Conservation (phyloP, 129 eudicot genomes). For the Chrysanthemum makinoi region DNA sequence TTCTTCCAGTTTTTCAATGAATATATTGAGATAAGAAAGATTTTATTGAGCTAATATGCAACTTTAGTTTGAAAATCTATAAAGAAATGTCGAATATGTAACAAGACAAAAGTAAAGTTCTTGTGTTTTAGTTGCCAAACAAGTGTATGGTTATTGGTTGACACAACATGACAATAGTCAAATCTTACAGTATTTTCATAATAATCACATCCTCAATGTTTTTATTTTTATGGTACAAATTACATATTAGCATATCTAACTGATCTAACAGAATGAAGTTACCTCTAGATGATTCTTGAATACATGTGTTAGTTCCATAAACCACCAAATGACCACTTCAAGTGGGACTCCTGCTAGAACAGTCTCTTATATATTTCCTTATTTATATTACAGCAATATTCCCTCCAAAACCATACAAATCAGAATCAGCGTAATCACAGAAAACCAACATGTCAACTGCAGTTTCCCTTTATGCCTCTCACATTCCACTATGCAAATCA, state of each 20-base stretch:
- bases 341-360: conserved; percentile 37
- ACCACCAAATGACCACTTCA: conserved; percentile 11
- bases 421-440: not conserved
- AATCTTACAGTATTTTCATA: not conserved
- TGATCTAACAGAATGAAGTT: conserved; percentile 12
- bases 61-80: too few relatives aligned
- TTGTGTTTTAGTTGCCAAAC: not conserved
- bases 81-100: not conserved
- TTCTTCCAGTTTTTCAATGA: too few relatives aligned
- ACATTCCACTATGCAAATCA: conserved; percentile 42
- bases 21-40: too few relatives aligned
- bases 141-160: conserved; percentile 4
- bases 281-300: conserved; percentile 58
- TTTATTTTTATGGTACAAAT: not conserved
- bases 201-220: not conserved
- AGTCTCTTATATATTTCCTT: conserved; percentile 35
- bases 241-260: conserved; percentile 16
- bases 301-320: conserved; percentile 15
- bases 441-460: conserved; percentile 49
- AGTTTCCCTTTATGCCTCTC: conserved; percentile 41
- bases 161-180: not conserved
- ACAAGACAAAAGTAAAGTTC: not conserved
- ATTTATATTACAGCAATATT: conserved; percentile 30
- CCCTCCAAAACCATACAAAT: conserved; percentile 33
- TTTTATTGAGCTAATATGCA: too few relatives aligned